A percentile compares a stretch with the other conserved stretches of the same genome.
phyloP scores from a whole-genome alignment of 495 filamentous ascomycete genomes.

The Evansstolkia leycettana region DNA sequence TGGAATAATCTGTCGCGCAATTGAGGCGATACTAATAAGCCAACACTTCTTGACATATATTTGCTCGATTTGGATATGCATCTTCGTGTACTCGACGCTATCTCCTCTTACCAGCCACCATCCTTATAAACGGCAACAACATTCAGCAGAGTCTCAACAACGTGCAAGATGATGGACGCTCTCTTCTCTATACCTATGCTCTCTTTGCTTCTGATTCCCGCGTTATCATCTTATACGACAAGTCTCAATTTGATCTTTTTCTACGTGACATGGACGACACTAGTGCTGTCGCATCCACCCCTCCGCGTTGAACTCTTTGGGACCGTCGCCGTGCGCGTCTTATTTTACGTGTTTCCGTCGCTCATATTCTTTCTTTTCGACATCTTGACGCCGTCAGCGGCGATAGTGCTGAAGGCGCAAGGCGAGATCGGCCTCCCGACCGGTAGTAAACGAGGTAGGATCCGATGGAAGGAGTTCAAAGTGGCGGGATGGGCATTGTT shows the following conservation, averaged over 20 bases:
- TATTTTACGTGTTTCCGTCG: constrained; percentile 66
- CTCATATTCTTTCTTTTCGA: constrained; percentile 65
- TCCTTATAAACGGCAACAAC: too few species aligned
- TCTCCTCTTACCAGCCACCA: too few species aligned
- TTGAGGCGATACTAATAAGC: too few species aligned
- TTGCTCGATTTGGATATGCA: too few species aligned
- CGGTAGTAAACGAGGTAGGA: constrained; percentile 30
- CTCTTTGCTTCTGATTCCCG: constrained; percentile 47
- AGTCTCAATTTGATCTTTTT: constrained; percentile 82
- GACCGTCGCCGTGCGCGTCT: constrained; percentile 49
- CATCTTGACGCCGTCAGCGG: constrained; percentile 49
- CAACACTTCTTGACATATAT: too few species aligned
- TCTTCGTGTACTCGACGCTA: too few species aligned
- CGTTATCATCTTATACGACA: constrained; percentile 52
- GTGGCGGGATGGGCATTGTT: constrained; percentile 44
- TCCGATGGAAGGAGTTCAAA: constrained; percentile 21
- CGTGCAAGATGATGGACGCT: constrained; percentile 34
- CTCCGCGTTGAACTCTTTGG: constrained; percentile 66
- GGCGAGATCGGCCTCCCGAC: constrained; percentile 52
- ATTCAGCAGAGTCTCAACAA: too few species aligned
- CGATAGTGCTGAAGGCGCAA: constrained; percentile 55
- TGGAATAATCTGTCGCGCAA: too few species aligned
- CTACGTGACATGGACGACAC: constrained; percentile 78
- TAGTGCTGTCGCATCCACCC: constrained; percentile 64
- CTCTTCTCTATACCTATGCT: constrained; percentile 61